Base-by-base conservation (phyloP, 768 basidiomycete genomes). In the Rhodotorula kratochvilovae region DNA sequence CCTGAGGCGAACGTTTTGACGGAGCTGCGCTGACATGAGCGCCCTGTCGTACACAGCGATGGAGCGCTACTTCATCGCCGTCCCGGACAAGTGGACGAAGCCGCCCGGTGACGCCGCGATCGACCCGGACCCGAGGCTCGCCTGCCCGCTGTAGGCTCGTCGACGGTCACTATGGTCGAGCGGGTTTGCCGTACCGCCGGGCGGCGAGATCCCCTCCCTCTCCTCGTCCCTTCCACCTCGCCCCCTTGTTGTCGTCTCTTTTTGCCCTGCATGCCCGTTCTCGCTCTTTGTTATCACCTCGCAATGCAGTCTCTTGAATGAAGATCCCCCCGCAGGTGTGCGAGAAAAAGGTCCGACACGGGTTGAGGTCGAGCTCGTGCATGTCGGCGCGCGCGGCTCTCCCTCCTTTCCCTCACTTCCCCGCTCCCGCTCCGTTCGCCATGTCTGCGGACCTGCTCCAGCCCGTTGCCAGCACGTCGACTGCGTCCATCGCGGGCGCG, bases 381-480 rank as follows among this genome's bases (percentile, higher is more conserved):
- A n/a, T 29, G 21, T 56, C 23, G 27, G 13, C 2, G 6, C 35
- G 6, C 48, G 48, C 61, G 19, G 31, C 25, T 15, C 17, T 27
- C 31, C 33, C 46, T n/a, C 33, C 27, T 62, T 29, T 29, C 31
- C 16, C 48, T 63, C 62, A 53, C 50, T 42, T 15, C 15, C 36
- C n/a, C n/a, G 36, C 57, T 59, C 27, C 10, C 43, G 11, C n/a
- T 25, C n/a, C 8, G 51, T 10, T 2, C 19, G 43, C 43, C 45
- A 63, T 63, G 61, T 62, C 60, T 29, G 60, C 64, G 36, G 69
- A 71, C 13, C 43, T 57, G 31, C 63, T 58, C 29, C 35, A 43
- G 48, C 70, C 70, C n/a, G 56, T 72, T 56, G 70, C 70, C 23
- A 67, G 66, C 55, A 72, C 70, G 11, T 72, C 70, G 7, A 35